Evolutionary conservation across 805 yeast species (phyloP).

Genomic region (Saccharomycopsis sp.): DNA sequence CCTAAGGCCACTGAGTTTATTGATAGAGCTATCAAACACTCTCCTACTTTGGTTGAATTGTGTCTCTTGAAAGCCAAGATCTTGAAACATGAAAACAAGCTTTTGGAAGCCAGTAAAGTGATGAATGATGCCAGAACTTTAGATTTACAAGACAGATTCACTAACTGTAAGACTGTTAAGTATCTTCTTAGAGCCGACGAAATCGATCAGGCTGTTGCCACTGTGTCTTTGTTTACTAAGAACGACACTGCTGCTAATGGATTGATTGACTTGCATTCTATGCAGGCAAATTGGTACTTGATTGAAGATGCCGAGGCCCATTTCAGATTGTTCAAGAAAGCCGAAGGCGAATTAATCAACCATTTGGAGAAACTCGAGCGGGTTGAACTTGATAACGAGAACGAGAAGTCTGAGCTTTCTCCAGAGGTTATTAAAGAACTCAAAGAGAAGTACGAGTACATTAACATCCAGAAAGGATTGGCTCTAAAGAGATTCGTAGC

Average conservation of each 20-base stretch:
- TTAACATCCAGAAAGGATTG: constrained; percentile 51
- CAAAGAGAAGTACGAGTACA: constrained; percentile 37
- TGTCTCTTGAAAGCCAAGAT: constrained; percentile 77
- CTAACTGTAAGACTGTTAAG: constrained; percentile 82
- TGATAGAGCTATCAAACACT: constrained; percentile 57
- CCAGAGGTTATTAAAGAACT: constrained; percentile 29
- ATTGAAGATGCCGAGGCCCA: constrained; percentile 82
- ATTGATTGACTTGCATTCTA: constrained; percentile 72
- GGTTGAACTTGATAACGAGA: constrained; percentile 3
- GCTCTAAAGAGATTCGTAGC: constrained; percentile 74
- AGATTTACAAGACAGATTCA: constrained; percentile 86
- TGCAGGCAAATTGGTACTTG: constrained; percentile 91
- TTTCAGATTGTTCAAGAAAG: constrained; percentile 45
- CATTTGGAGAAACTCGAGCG: background rate
- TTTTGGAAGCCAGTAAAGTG: constrained; percentile 52
- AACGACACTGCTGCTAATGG: constrained; percentile 81
- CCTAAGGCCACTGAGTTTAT: constrained; percentile 49
- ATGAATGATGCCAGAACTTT: constrained; percentile 67
- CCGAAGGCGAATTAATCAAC: constrained; percentile 23
- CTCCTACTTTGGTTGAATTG: constrained; percentile 82
- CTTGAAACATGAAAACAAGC: constrained; percentile 61
- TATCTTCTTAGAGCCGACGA: constrained; percentile 72
- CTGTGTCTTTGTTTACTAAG: constrained; percentile 76
- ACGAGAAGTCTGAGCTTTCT: constrained; percentile 22
- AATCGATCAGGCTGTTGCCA: constrained; percentile 65